Evolutionary conservation across 129 eudicot genomes (phyloP).

Genomic region (Saposhnikovia divaricata): DNA sequence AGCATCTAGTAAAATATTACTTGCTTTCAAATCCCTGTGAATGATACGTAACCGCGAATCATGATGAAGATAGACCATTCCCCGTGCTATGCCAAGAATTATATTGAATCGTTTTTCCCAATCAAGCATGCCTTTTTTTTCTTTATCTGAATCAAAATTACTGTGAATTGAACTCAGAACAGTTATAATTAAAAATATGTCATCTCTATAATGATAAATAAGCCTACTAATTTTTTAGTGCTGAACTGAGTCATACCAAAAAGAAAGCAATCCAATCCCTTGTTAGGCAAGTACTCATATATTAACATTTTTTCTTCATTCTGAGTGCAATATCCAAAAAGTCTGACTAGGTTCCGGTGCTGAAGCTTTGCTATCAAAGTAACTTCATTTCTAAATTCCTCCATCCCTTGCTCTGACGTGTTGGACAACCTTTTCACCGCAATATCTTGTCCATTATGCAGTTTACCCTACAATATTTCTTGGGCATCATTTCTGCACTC

Average conservation of each 20-base stretch:
- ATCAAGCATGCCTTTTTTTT: not conserved
- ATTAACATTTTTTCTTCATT: slow-evolving; percentile 16
- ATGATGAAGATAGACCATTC: slow-evolving; percentile 24
- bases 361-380: slow-evolving; percentile 17
- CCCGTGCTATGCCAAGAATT: slow-evolving; percentile 15
- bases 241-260: slow-evolving; percentile 7
- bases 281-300: slow-evolving; percentile 13
- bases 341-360: slow-evolving; percentile 18
- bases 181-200: not conserved
- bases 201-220: not conserved
- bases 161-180: not conserved
- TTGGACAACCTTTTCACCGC: slow-evolving; percentile 15
- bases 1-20: slow-evolving; percentile 9
- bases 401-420: slow-evolving; percentile 16
- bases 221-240: not conserved
- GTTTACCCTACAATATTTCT: slow-evolving; percentile 7
- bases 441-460: slow-evolving; percentile 16
- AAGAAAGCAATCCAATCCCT: slow-evolving; percentile 8
- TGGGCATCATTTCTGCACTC: not conserved
- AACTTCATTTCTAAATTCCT: slow-evolving; percentile 21
- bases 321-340: slow-evolving; percentile 17
- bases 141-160: slow-evolving; percentile 3
- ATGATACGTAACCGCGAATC: slow-evolving; percentile 13
- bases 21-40: slow-evolving; percentile 18
- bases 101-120: slow-evolving; percentile 19